Conservation (phyloP, 352 stramenopile genomes). For the Vaucheria bursata region DNA sequence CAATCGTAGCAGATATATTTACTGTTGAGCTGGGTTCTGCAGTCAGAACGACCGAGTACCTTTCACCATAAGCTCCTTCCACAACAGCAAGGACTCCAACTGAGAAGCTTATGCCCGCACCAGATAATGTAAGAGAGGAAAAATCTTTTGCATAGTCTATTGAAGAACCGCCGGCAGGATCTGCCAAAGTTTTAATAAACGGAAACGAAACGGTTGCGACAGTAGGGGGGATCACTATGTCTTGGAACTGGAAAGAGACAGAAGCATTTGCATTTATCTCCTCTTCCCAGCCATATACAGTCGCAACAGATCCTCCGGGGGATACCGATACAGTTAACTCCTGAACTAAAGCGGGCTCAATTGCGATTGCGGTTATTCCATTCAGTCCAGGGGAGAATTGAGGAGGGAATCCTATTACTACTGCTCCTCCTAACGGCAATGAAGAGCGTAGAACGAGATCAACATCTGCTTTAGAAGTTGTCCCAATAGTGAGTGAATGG, state of each 20-base stretch:
- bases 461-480: too few species aligned
- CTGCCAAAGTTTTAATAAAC: background rate
- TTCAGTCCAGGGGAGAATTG: too few species aligned
- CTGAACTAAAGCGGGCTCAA: too few species aligned
- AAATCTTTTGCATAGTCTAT: background rate
- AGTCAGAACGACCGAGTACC: conserved; percentile 33
- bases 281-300: background rate
- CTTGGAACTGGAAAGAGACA: background rate
- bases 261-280: background rate
- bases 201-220: conserved; percentile 5
- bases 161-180: background rate
- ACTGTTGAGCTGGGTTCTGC: conserved; percentile 13
- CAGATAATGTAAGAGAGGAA: background rate
- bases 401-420: too few species aligned
- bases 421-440: too few species aligned
- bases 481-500: too few species aligned
- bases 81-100: conserved; percentile 15
- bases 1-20: conserved; percentile 5
- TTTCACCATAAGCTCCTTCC: conserved; percentile 12
- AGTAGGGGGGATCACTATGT: conserved; percentile 10
- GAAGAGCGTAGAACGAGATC: too few species aligned
- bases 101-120: conserved; percentile 15
- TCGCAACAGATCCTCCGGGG: background rate
- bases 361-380: too few species aligned
- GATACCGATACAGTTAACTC: too few species aligned